Percentiles rank a stretch among this genome's conserved stretches.
phyloP scores from a whole-genome alignment of 129 eudicot genomes.

The Artemisia argyi region DNA sequence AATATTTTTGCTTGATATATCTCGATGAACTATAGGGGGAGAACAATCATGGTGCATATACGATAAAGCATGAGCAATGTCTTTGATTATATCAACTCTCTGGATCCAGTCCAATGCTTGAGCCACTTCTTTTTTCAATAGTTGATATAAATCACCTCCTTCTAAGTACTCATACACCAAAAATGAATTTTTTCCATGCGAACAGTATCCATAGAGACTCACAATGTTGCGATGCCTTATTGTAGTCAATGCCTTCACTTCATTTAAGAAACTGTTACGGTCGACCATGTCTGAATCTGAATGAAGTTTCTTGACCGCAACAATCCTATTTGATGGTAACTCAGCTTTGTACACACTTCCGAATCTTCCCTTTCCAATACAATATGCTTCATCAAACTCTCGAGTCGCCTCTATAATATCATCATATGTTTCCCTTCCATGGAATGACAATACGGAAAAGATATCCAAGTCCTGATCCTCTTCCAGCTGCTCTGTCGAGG shows the following conservation, averaged over 20 bases:
- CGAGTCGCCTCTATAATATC: not conserved
- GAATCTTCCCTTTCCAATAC: not conserved
- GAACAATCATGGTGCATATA: not conserved
- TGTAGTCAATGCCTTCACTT: not conserved
- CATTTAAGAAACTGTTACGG: not conserved
- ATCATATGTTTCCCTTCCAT: not conserved
- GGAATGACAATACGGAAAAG: not conserved
- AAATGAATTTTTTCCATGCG: not conserved
- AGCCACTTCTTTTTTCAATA: not conserved
- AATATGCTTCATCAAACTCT: not conserved
- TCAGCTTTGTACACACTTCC: not conserved
- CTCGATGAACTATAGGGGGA: not conserved
- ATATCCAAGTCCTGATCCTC: not conserved
- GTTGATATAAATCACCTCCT: conserved; percentile 1
- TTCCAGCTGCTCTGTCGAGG: not conserved
- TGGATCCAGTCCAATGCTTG: not conserved
- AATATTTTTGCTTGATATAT: not conserved
- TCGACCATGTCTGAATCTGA: not conserved
- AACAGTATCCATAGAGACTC: not conserved
- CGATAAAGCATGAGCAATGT: not conserved
- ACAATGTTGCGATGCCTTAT: not conserved
- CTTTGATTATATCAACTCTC: not conserved
- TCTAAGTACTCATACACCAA: not conserved
- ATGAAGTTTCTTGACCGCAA: not conserved
- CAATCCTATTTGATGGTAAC: not conserved